These are phyloP conservation scores for Talaromyces sp. DNA, from an alignment of 2,329 filamentous ascomycete species.

Conservation along the genomic window DNA sequence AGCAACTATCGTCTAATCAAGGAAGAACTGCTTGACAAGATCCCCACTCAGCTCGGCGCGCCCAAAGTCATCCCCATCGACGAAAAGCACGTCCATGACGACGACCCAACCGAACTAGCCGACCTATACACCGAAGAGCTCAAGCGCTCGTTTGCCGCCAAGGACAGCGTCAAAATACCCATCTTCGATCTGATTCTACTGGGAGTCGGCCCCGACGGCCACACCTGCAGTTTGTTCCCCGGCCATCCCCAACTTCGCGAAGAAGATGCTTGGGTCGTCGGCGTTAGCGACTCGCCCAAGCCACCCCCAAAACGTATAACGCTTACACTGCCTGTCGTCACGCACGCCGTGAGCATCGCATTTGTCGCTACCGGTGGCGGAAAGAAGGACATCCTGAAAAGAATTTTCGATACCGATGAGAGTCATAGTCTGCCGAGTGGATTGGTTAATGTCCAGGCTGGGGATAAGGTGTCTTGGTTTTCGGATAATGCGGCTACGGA, in stretches of 20 bases:
- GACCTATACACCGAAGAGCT: conserved; percentile 90
- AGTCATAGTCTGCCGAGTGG: conserved; percentile 74
- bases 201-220: conserved; percentile 91
- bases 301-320: conserved; percentile 88
- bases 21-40: conserved; percentile 81
- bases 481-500: conserved; percentile 82
- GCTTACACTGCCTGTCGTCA: conserved; percentile 84
- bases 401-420: conserved; percentile 80
- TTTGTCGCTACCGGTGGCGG: conserved; percentile 87
- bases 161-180: conserved; percentile 90
- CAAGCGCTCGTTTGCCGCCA: conserved; percentile 79
- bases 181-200: conserved; percentile 93
- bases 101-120: conserved; percentile 86
- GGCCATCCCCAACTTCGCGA: conserved; percentile 83
- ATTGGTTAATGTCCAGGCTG: conserved; percentile 78
- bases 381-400: conserved; percentile 89
- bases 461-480: conserved; percentile 92
- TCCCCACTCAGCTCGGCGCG: conserved; percentile 63
- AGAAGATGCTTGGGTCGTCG: conserved; percentile 83
- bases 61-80: conserved; percentile 81
- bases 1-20: conserved; percentile 92
- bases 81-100: conserved; percentile 61
- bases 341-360: conserved; percentile 77
- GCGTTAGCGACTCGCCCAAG: conserved; percentile 92
- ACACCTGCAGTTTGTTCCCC: conserved; percentile 96